Conservation (phyloP, 2,329 filamentous ascomycete species). For the Aspergillus sp. region DNA sequence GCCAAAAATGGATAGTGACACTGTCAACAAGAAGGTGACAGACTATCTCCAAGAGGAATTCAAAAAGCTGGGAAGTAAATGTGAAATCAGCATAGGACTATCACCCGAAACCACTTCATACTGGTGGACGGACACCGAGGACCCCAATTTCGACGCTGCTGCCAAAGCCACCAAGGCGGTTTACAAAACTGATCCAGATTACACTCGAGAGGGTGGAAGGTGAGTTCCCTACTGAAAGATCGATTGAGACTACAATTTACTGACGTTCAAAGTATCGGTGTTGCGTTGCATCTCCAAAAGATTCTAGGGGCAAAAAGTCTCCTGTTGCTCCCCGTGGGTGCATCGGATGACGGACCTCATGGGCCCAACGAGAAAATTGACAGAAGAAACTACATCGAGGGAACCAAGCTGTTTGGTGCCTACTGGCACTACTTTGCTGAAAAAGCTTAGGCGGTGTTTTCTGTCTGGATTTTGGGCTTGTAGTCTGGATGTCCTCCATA, state of each 20-base stretch:
- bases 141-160: constrained; percentile 3
- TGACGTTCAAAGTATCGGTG: constrained; percentile 3
- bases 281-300: constrained; percentile 60
- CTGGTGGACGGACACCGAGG: constrained; percentile 1
- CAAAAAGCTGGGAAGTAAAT: constrained; percentile 2
- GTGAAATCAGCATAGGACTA: neutral
- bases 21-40: neutral
- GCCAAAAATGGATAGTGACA: constrained; percentile 1
- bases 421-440: constrained; percentile 3
- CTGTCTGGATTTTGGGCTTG: neutral
- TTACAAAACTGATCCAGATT: constrained; percentile 3
- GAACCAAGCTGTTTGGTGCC: constrained; percentile 66
- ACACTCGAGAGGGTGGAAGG: constrained; percentile 5
- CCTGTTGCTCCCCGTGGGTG: constrained; percentile 80
- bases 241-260: neutral
- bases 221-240: neutral
- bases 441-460: neutral
- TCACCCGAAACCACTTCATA: neutral
- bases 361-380: constrained; percentile 94
- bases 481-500: neutral
- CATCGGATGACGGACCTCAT: constrained; percentile 81
- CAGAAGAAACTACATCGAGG: constrained; percentile 86
- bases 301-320: constrained; percentile 77
- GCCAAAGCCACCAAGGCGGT: constrained; percentile 1
- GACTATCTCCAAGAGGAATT: constrained; percentile 2